Evolutionary conservation across 1,139 yeast species (phyloP).

Genomic region (Lodderomyces orthopsilosis): DNA sequence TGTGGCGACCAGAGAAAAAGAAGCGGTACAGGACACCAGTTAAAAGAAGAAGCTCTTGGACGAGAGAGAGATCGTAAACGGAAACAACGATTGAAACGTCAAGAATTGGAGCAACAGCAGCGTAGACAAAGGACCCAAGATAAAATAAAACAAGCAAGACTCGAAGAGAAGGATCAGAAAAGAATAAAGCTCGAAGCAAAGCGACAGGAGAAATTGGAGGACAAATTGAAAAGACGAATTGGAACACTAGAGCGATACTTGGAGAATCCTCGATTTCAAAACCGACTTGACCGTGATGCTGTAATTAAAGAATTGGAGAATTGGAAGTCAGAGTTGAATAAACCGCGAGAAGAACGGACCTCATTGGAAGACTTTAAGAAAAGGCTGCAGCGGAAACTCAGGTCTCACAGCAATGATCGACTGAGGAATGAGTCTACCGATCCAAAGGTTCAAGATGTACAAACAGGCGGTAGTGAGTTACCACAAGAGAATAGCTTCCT

Average conservation of each 20-base stretch:
- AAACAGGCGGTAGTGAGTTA: not conserved
- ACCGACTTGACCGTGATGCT: conserved; percentile 1
- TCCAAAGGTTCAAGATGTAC: not conserved
- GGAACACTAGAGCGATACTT: not conserved
- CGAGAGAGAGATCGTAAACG: not conserved
- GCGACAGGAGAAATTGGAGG: not conserved
- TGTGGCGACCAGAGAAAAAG: too few species aligned
- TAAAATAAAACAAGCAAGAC: not conserved
- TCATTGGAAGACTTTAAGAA: not conserved
- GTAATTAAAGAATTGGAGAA: not conserved
- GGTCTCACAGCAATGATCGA: too few species aligned
- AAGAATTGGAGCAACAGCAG: not conserved
- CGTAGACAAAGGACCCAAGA: not conserved
- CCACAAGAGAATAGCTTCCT: not conserved
- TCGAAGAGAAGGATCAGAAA: not conserved
- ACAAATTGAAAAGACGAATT: not conserved
- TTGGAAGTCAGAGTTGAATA: not conserved
- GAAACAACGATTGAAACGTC: not conserved
- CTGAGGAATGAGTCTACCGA: not conserved
- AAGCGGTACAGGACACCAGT: too few species aligned
- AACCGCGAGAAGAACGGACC: not conserved
- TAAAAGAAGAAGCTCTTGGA: not conserved
- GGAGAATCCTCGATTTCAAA: not conserved
- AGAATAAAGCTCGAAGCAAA: not conserved
- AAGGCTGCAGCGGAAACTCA: not conserved